phyloP scores from a whole-genome alignment of 2,329 filamentous ascomycete genomes.

The Ophiostoma himal-ulmi region DNA sequence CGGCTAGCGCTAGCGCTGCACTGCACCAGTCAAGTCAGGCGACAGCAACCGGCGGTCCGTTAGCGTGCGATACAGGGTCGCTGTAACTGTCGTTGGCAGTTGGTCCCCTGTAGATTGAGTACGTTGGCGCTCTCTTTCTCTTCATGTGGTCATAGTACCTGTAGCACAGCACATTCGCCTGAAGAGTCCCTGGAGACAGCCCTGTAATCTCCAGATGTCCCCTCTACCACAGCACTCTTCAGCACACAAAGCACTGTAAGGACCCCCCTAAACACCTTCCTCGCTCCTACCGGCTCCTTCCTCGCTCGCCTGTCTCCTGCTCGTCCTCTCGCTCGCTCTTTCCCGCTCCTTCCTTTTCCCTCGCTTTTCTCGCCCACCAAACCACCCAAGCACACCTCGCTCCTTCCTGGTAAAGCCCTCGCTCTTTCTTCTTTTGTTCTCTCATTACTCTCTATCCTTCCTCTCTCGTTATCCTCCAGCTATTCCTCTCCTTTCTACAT shows the following conservation, averaged over 20 bases:
- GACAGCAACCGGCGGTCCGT: constrained; percentile 10
- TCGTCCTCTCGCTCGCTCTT: constrained; percentile 12
- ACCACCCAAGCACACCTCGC: background rate
- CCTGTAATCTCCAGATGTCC: background rate
- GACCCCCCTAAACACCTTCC: background rate
- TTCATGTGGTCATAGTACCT: too few species aligned
- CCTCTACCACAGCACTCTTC: background rate
- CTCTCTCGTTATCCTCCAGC: background rate
- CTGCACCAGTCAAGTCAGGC: constrained; percentile 9
- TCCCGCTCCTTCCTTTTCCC: constrained; percentile 7
- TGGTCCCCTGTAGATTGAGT: background rate
- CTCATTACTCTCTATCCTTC: background rate
- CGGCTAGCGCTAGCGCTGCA: constrained; percentile 15
- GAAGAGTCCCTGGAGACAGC: background rate
- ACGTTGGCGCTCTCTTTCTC: background rate
- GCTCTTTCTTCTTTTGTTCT: background rate
- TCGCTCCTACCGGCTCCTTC: background rate
- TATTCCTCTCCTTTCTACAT: constrained; percentile 9
- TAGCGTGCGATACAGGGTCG: constrained; percentile 4
- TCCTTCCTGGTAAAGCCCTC: background rate
- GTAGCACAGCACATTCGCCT: too few species aligned
- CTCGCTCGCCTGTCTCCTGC: background rate
- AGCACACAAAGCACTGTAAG: background rate
- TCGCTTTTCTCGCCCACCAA: constrained; percentile 14
- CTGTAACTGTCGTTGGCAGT: background rate